Evolutionary conservation across 768 basidiomycete genomes (phyloP), one percentile per base, ranked within the genome.

Genomic region (Exsudoporus frostii): DNA sequence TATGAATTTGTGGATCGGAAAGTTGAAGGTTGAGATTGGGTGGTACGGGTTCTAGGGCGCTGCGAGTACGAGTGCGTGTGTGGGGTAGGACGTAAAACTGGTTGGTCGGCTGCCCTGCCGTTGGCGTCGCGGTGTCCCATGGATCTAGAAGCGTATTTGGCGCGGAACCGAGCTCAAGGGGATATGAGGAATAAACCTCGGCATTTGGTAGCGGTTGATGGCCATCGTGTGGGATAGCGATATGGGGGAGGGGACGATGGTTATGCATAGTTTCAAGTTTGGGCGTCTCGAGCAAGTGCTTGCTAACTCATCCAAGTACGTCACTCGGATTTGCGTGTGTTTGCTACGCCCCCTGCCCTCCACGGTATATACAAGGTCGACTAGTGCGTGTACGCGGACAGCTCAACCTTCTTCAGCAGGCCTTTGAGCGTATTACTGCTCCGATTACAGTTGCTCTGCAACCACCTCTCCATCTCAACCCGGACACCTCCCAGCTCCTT

Each of bases 391-490:
- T 78, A 70, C 3, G 72, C 57, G 4, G 81, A 79, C 50, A 85
- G 65, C 65, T 89, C 86, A 11, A 92, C 81, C 73, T 90, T 92
- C 77, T 91, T 92, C 63, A 93, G 69, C 59, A 93, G 68, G 0
- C 86, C 87, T 68, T 91, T 92, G 59, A 93, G 72, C 15, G 85
- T 88, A 57, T 84, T 85, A 61, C 85, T 88, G 45, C 84, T 84
- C 68, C 92, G 85, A 66, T 90, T 90, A 61, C 93, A 93, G 65
- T 96, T 94, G 17, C 76, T 79, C 66, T 86, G 81, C 53, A 99
- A 66, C 93, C 92, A 98, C 15, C 56, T 58, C 73, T 97, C 92
- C 86, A 99, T 93, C 68, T 94, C 88, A 32, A 58, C 71, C 57
- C 95, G 77, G 13, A 98, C 57, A 27, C 54, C 73, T 1, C 65